These are phyloP conservation scores for Penicillium antarcticum DNA, from an alignment of 495 filamentous ascomycete species.

Conservation along the genomic window DNA sequence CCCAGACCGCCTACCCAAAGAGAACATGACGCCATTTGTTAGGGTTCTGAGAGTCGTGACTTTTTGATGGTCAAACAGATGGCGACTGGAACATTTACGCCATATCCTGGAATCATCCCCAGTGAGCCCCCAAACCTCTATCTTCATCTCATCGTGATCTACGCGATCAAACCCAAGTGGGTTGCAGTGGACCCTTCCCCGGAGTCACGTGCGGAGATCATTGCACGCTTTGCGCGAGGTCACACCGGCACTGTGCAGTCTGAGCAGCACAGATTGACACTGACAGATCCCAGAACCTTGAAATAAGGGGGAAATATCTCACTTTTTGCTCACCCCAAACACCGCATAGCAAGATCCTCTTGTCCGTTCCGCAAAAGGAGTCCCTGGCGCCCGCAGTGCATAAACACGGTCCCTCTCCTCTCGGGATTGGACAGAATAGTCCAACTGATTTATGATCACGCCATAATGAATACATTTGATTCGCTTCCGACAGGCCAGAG, in stretches of 20 bases:
- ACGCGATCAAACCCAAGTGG: no score
- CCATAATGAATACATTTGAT: conserved; percentile 39
- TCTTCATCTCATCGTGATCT: no score
- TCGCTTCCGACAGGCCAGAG: conserved; percentile 20
- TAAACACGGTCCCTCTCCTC: background rate
- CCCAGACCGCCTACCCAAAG: conserved; percentile 16
- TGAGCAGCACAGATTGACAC: no score
- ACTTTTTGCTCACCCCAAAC: background rate
- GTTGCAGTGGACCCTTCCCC: no score
- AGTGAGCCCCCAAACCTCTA: no score
- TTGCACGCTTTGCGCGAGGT: background rate
- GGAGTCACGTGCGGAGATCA: background rate
- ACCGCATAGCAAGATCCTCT: background rate
- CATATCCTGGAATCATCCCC: no score
- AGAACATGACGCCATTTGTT: conserved; percentile 7
- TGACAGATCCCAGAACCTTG: background rate
- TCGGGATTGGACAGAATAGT: conserved; percentile 12
- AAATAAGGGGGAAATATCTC: background rate
- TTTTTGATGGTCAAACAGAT: no score
- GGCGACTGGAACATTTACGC: no score
- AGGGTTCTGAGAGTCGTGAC: no score
- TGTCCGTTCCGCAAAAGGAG: background rate
- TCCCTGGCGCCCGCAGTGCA: conserved; percentile 12
- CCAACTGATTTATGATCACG: conserved; percentile 28
- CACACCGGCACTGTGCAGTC: background rate